These are phyloP conservation scores for Linnemannia exigua DNA, from an alignment of 192 early-diverging fungal genomes.

Conservation along the genomic window DNA sequence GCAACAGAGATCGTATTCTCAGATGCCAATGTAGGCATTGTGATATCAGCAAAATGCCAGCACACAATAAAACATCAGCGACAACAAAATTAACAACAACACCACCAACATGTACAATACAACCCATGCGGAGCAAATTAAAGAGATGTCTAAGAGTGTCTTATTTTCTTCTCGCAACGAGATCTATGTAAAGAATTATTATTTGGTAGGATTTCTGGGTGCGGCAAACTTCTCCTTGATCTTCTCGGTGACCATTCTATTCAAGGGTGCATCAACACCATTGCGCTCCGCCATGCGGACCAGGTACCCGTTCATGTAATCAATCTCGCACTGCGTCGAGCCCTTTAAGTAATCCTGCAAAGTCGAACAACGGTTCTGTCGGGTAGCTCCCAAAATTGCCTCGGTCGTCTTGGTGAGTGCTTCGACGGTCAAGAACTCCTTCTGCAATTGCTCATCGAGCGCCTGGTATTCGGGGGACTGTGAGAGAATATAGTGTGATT, in stretches of 20 bases:
- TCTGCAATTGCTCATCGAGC: constrained; percentile 51
- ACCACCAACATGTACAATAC: constrained; percentile 23
- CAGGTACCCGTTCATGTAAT: constrained; percentile 59
- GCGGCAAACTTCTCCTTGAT: constrained; percentile 50
- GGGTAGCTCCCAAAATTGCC: constrained; percentile 66
- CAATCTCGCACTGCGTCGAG: constrained; percentile 38
- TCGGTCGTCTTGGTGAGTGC: constrained; percentile 63
- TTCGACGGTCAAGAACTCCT: constrained; percentile 54
- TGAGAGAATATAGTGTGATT: constrained; percentile 40
- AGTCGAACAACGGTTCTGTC: constrained; percentile 57
- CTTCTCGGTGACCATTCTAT: constrained; percentile 38
- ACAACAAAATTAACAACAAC: too few relatives aligned
- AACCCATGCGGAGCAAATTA: constrained; percentile 7
- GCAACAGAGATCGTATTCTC: constrained; percentile 29
- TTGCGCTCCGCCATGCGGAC: constrained; percentile 65
- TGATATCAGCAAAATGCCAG: background rate
- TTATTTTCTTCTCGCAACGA: background rate
- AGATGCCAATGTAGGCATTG: constrained; percentile 44
- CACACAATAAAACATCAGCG: background rate
- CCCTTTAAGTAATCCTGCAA: constrained; percentile 72
- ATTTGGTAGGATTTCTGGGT: constrained; percentile 14
- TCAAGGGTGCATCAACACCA: constrained; percentile 39
- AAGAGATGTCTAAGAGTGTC: background rate
- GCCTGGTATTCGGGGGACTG: constrained; percentile 55
- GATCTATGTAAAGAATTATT: background rate